These are phyloP conservation scores for Parasitella parasitica DNA, from an alignment of 371 early-diverging fungal species.

Conservation along the genomic window DNA sequence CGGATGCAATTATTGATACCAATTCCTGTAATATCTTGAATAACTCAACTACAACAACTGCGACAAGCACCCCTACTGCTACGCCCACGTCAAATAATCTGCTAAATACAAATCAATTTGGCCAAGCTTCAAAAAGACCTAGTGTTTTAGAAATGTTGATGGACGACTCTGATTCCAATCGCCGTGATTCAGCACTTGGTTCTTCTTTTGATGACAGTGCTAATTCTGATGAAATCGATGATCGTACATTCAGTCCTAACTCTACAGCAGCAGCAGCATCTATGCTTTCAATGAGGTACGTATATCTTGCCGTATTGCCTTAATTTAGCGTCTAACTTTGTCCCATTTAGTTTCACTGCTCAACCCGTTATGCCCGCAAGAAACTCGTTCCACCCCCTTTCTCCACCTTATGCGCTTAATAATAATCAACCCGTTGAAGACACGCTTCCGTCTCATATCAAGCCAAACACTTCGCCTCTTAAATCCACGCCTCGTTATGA, in stretches of 20 bases:
- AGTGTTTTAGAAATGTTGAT: constrained; percentile 18
- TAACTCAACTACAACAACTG: background rate
- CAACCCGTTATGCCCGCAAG: constrained; percentile 18
- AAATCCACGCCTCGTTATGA: constrained; percentile 3
- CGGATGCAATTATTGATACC: background rate
- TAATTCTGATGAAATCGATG: constrained; percentile 22
- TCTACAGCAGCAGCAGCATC: constrained; percentile 1
- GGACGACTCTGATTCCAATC: constrained; percentile 16
- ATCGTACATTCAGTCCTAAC: constrained; percentile 7
- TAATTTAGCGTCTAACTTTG: background rate
- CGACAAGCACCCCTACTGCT: background rate
- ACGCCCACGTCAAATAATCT: background rate
- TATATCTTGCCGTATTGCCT: background rate
- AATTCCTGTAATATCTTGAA: background rate
- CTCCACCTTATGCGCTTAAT: constrained; percentile 11
- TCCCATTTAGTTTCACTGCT: constrained; percentile 12
- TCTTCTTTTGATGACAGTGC: constrained; percentile 29
- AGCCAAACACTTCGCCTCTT: background rate
- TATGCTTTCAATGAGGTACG: constrained; percentile 22
- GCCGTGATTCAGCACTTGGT: constrained; percentile 26
- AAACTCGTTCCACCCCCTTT: constrained; percentile 19
- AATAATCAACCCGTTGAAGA: background rate
- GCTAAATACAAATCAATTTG: constrained; percentile 5
- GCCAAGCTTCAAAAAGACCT: constrained; percentile 7
- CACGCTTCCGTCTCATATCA: background rate